Evolutionary conservation across 257 asterid genomes (phyloP).

Genomic region (Euphrasia confusa): DNA sequence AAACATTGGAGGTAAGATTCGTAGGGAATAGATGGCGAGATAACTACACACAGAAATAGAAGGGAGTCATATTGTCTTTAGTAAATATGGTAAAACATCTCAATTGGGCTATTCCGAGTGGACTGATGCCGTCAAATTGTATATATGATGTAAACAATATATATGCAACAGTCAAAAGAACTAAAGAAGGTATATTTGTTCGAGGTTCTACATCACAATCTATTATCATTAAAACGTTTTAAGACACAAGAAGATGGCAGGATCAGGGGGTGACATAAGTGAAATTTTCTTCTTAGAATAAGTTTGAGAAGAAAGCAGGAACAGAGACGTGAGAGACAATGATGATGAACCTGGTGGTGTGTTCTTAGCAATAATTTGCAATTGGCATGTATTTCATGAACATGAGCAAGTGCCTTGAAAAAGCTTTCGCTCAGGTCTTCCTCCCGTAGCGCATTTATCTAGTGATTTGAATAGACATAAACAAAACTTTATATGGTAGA

Average conservation of each 20-base stretch:
- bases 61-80: background rate
- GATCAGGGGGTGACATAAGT: conserved; percentile 8
- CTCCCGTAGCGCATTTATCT: conserved; percentile 89
- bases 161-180: background rate
- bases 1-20: background rate
- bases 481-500: conserved; percentile 18
- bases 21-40: background rate
- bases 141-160: background rate
- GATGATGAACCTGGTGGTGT: conserved; percentile 86
- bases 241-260: background rate
- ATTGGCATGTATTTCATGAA: conserved; percentile 93
- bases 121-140: conserved; percentile 18
- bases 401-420: conserved; percentile 98
- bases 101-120: conserved; percentile 15
- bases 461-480: conserved; percentile 26
- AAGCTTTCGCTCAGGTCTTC: conserved; percentile 82
- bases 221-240: conserved; percentile 7
- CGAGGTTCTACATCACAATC: conserved; percentile 2
- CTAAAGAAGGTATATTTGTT: background rate
- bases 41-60: background rate
- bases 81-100: conserved; percentile 12
- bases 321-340: conserved; percentile 20
- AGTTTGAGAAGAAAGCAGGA: conserved; percentile 4
- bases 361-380: conserved; percentile 93
- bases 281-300: background rate